Evolutionary conservation across 257 asterid genomes (phyloP).

Genomic region (Hygrophila difformis): DNA sequence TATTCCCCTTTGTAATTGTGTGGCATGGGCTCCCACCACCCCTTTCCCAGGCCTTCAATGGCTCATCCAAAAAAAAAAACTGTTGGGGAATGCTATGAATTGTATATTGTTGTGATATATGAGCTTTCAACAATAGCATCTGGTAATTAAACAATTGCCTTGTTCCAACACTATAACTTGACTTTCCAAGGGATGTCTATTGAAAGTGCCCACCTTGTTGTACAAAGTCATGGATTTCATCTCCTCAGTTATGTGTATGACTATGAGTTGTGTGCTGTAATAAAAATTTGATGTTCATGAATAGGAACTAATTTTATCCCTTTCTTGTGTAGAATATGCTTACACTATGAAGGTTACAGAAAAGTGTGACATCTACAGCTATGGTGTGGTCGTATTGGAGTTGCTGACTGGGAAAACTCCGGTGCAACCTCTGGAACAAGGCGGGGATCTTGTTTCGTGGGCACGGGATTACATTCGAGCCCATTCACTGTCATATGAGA

Average conservation of each 20-base stretch:
- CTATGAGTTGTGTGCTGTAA: not conserved
- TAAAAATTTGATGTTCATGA: too few species aligned
- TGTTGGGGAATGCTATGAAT: too few species aligned
- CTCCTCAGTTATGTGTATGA: too few species aligned
- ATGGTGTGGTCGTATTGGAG: slow-evolving; percentile 84
- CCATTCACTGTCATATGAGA: slow-evolving; percentile 48
- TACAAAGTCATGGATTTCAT: too few species aligned
- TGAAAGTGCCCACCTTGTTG: not conserved
- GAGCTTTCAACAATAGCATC: too few species aligned
- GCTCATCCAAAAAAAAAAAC: too few species aligned
- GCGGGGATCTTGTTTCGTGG: slow-evolving; percentile 84
- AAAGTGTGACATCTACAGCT: slow-evolving; percentile 84
- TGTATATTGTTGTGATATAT: too few species aligned
- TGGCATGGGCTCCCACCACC: too few species aligned
- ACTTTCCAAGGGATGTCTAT: not conserved
- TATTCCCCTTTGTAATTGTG: too few species aligned
- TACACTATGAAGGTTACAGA: slow-evolving; percentile 30
- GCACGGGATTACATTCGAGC: slow-evolving; percentile 45
- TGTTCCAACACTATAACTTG: too few species aligned
- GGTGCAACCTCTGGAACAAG: slow-evolving; percentile 77
- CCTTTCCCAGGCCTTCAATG: too few species aligned
- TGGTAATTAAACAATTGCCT: too few species aligned
- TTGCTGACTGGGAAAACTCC: slow-evolving; percentile 80
- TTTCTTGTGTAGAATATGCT: slow-evolving; percentile 3
- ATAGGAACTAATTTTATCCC: not conserved